phyloP scores from a whole-genome alignment of 805 yeast genomes.

The Candida anglica region DNA sequence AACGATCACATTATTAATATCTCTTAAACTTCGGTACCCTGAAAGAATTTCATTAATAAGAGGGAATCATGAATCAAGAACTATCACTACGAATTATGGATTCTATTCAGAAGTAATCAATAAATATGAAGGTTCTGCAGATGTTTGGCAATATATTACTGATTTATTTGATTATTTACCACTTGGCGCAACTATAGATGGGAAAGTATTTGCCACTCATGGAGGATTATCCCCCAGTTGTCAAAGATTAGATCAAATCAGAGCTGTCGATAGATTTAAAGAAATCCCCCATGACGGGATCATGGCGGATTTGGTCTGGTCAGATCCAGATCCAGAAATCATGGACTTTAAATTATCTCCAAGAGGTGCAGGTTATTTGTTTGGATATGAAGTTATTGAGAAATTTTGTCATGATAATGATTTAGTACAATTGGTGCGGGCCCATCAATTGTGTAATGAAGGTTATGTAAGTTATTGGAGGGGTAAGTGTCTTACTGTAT shows the following conservation, averaged over 20 bases:
- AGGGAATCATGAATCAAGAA: slow-evolving; percentile 96
- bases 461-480: slow-evolving; percentile 91
- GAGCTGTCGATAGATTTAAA: slow-evolving; percentile 83
- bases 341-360: slow-evolving; percentile 84
- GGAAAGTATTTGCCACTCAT: slow-evolving; percentile 88
- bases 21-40: slow-evolving; percentile 86
- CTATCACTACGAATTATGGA: slow-evolving; percentile 95
- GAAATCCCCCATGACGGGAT: slow-evolving; percentile 99
- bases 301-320: slow-evolving; percentile 99
- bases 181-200: slow-evolving; percentile 84
- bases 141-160: slow-evolving; percentile 86
- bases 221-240: slow-evolving; percentile 96
- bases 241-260: slow-evolving; percentile 88
- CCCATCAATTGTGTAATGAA: slow-evolving; percentile 95
- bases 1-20: slow-evolving; percentile 79
- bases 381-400: slow-evolving; percentile 87
- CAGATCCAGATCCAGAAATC: slow-evolving; percentile 88
- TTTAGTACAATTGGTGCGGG: slow-evolving; percentile 80
- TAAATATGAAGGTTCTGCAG: slow-evolving; percentile 70
- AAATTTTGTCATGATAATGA: slow-evolving; percentile 76
- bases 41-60: slow-evolving; percentile 74
- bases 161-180: slow-evolving; percentile 91
- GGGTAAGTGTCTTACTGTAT: slow-evolving; percentile 89
- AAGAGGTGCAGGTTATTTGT: slow-evolving; percentile 96
- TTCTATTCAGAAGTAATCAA: slow-evolving; percentile 91